Base-by-base conservation (phyloP, 768 basidiomycete genomes). In the Candolleomyces eurysporus region DNA sequence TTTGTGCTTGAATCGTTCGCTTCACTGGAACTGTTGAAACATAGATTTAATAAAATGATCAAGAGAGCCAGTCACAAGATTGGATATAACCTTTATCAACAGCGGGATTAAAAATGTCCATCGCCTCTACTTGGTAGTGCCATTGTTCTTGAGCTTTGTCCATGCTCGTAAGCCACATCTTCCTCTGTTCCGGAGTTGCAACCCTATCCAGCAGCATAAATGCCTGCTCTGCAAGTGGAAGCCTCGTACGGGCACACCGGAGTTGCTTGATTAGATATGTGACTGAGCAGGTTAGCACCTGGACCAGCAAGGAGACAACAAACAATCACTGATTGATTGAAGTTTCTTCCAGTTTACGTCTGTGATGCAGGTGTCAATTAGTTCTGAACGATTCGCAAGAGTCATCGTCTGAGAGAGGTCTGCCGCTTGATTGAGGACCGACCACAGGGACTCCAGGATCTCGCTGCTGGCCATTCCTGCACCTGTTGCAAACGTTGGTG, bases 281-380 rank as follows among this genome's bases (percentile, higher is more conserved):
- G 17, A 26, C 7, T 11, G 10, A 9, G 49, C 10, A 10, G 32
- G 8, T 8, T 26, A 53, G 6, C 26, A 10, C 5, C 22, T 11
- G 8, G 19, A 49, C 48, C 14, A 21, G 7, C 8, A 16, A 16
- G 14, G 9, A 19, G 8, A 21, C 19, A 49, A 49, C 21, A 31
- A 11, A 21, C 9, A 19, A 54, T 60, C 51, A 66, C 63, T 65
- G 16, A 71, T 71, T 3, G 55, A 43, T 3, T 67, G 39, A 42
- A 65, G 45, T 50, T 73, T 73, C 52, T 69, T 72, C 11, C 62
- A 67, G 61, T 73, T 72, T 3, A 57, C 61, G 49, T 70, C 67
- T 21, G 46, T 54, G 56, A 67, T 68, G 46, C 68, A 67, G 56
- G 67, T 64, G 51, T 71, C 67, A 5, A 69, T 43, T 2, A 65